Conservation (phyloP, 1,284 basidiomycete species). For the Flammula alnicola region DNA sequence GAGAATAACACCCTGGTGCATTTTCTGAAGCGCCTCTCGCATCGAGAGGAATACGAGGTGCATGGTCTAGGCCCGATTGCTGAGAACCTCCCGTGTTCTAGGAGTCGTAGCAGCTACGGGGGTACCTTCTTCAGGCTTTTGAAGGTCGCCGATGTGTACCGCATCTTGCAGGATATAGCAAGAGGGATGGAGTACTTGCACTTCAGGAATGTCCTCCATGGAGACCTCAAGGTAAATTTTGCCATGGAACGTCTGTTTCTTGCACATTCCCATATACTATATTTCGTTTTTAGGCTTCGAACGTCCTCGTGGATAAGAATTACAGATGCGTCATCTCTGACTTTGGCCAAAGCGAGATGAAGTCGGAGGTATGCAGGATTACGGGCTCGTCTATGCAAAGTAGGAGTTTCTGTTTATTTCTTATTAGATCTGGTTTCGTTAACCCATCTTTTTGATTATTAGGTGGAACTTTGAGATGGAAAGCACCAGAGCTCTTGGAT, state of each 20-base stretch:
- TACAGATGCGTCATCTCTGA: constrained; percentile 75
- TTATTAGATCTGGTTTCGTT: background rate
- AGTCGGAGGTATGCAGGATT: constrained; percentile 68
- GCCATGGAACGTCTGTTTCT: background rate
- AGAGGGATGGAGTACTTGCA: constrained; percentile 81
- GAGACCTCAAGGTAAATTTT: constrained; percentile 59
- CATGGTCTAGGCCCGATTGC: constrained; percentile 23
- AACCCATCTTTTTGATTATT: constrained; percentile 3
- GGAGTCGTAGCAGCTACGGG: constrained; percentile 19
- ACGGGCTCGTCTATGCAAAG: constrained; percentile 50
- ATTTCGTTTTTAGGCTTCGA: constrained; percentile 46
- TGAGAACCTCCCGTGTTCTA: constrained; percentile 23
- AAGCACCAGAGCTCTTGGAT: constrained; percentile 72
- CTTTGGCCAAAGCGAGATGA: constrained; percentile 82
- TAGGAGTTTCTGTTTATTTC: constrained; percentile 39
- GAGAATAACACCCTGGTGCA: constrained; percentile 47
- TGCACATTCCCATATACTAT: background rate
- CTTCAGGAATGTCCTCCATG: constrained; percentile 65
- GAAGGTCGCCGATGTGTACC: constrained; percentile 50
- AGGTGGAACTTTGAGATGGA: constrained; percentile 74
- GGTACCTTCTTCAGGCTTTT: constrained; percentile 20
- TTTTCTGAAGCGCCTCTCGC: constrained; percentile 39
- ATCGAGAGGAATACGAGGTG: constrained; percentile 27
- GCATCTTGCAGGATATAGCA: constrained; percentile 72
- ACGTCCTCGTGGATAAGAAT: constrained; percentile 73